Percentiles rank a stretch among this genome's conserved stretches.
Conservation (phyloP, 768 basidiomycete genomes). For the Artomyces pyxidatus region DNA sequence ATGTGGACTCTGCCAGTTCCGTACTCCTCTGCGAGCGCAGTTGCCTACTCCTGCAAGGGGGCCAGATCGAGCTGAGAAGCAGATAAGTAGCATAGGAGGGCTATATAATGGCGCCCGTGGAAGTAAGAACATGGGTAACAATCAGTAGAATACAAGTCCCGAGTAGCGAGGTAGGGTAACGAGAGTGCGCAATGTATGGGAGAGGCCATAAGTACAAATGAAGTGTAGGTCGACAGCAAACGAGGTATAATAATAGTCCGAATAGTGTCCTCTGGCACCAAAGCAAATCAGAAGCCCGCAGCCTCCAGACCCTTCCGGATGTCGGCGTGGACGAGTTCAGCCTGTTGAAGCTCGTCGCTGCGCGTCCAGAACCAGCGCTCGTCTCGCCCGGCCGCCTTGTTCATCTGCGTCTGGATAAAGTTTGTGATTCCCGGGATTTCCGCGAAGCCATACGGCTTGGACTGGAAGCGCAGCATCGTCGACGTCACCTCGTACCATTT, state of each 20-base stretch:
- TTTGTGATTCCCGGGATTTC: conserved; percentile 37
- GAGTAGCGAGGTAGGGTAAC: neutral
- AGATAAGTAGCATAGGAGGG: no score
- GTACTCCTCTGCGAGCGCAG: no score
- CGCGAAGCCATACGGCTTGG: conserved; percentile 38
- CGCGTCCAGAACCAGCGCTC: conserved; percentile 47
- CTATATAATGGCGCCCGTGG: no score
- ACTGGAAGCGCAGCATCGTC: conserved; percentile 51
- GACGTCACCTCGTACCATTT: conserved; percentile 48
- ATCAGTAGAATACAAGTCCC: neutral
- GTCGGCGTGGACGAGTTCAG: conserved; percentile 53
- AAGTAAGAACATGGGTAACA: no score
- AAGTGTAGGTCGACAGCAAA: conserved; percentile 1
- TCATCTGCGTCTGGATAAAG: conserved; percentile 42
- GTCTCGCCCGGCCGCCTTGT: conserved; percentile 33
- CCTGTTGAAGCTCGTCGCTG: conserved; percentile 52
- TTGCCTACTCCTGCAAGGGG: no score
- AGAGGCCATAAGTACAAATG: neutral
- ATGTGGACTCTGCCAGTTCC: conserved; percentile 19
- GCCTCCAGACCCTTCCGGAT: conserved; percentile 61
- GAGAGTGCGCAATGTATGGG: neutral
- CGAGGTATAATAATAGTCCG: neutral
- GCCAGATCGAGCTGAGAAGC: no score
- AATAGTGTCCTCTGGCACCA: no score
- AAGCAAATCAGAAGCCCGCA: conserved; percentile 54